Evolutionary conservation across 2,329 filamentous ascomycete genomes (phyloP), one percentile per base, ranked within the genome.

Genomic region (Penicillium olsonii): DNA sequence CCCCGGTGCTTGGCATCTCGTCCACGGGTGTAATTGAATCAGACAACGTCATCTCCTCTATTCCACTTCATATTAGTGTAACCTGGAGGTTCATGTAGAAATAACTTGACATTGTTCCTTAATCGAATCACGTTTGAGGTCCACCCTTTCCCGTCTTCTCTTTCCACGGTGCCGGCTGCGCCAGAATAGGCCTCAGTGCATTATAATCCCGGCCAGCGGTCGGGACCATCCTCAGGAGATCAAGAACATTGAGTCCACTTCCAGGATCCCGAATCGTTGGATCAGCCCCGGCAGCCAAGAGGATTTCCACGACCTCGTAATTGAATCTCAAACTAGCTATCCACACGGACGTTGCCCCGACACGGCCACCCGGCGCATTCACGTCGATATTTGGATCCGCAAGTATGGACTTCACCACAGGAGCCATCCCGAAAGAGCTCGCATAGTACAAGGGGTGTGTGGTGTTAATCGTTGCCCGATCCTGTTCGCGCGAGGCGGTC

Each of bases 371-470:
- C 4, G 42, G 56, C 5, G 54, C 54, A 53, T 60, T 52, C 12
- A 60, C 34, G 20, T 60, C 42, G n/a, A 60, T 17, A 22, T 48
- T 37, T 5, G 52, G 44, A 20, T 59, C 54, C 9, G 29, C 42
- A 5, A 59, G 44, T 24, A 60, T 52, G 19, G 48, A 44, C 18
- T 54, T 41, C 20, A 60, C 45, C 8, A 60, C 56, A 22, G 50
- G 44, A 12, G 39, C 17, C 56, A 60, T 55, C 0, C 57, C 57
- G 41, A 57, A 60, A 1, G 57, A 60, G 15, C 52, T 50, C 2
- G 57, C 57, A 22, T 59, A 60, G 39, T 60, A 60, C 4, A 60
- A 41, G 3, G 57, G 57, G 11, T 60, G 50, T 1, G 57, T 59
- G 5, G 17, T 42, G 17, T 57, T 47, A 19, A 60, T 55, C 18